Evolutionary conservation across 208 protist genomes (phyloP), one percentile per base, ranked within the genome.

Genomic region (Kentomonas sorsogonicus): DNA sequence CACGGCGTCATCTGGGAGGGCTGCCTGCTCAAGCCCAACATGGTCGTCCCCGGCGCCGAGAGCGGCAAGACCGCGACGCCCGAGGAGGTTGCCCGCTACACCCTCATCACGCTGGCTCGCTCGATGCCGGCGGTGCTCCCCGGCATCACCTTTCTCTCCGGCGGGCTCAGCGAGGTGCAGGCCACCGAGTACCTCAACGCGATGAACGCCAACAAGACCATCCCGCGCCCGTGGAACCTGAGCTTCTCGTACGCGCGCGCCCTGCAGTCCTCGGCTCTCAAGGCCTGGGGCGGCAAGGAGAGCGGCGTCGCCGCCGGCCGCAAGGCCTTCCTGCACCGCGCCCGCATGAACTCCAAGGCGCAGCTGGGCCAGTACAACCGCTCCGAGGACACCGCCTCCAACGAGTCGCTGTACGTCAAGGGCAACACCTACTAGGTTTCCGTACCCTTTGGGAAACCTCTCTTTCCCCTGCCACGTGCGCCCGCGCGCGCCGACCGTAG

Each of bases 1-100:
- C 90, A 98, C 74, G 78, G 98, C 46, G 93, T 99, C 46, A 64
- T 96, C 38, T 82, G 94, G 60, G 94, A 99, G 77, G 93, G 96
- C 44, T 94, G 75, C 27, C 77, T 99, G 33, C 89, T 99, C 29
- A 99, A 99, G 84, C 96, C 97, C 66, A 98, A 97, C 81, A 99
- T 99, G 96, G 86, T 98, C 26, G 79, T 96, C 18, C 74, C 90
- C 36, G 97, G 97, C 41, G 58, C 79, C 26, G 82, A 95, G 55
- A 83, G 46, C 48, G 66, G 65, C 39, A 73, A 66, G 41, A 86
- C 53, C 45, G 83, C 72, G 36, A 76, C 74, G 20, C 70, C 89
- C 47, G 76, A 95, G 53, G 53, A 98, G 48, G 81, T 98, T 48
- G 97, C 87, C 39, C 36, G 60, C 40, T 72, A 69, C 64, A 99